phyloP scores from a whole-genome alignment of 164 flowering plant species.

The Vitis rupestris region DNA sequence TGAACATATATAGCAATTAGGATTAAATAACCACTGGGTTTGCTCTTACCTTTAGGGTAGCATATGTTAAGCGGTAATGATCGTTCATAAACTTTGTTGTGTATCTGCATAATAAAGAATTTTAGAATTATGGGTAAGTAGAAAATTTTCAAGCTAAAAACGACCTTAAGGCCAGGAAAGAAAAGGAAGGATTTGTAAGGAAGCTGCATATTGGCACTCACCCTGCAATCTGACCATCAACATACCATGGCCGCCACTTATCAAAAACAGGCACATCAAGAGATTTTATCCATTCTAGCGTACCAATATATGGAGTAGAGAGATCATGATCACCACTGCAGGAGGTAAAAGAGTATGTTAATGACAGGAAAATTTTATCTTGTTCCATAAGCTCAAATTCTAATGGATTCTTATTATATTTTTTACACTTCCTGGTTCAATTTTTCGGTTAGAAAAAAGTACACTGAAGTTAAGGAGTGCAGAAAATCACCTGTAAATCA shows the following conservation, averaged over 20 bases:
- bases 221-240: slow-evolving; percentile 33
- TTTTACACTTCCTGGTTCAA: no score
- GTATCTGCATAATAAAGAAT: slow-evolving; percentile 20
- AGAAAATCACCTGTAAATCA: slow-evolving; percentile 13
- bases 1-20: no score
- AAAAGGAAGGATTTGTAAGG: no score
- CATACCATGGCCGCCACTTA: slow-evolving; percentile 32
- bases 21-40: no score
- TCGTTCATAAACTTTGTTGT: slow-evolving; percentile 24
- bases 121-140: no score
- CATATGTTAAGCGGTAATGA: slow-evolving; percentile 28
- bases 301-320: slow-evolving; percentile 8
- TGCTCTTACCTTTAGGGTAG: slow-evolving; percentile 37
- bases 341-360: neutral
- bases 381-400: no score
- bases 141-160: no score
- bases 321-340: slow-evolving; percentile 18
- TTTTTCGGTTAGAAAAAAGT: no score
- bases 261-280: slow-evolving; percentile 15
- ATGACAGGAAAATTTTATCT: no score
- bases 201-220: neutral
- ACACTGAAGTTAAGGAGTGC: no score
- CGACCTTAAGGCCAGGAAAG: no score
- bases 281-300: slow-evolving; percentile 16
- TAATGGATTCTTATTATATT: no score